These are phyloP conservation scores for Sarcodon sp. DNA, from an alignment of 768 basidiomycete genomes.

Conservation along the genomic window DNA sequence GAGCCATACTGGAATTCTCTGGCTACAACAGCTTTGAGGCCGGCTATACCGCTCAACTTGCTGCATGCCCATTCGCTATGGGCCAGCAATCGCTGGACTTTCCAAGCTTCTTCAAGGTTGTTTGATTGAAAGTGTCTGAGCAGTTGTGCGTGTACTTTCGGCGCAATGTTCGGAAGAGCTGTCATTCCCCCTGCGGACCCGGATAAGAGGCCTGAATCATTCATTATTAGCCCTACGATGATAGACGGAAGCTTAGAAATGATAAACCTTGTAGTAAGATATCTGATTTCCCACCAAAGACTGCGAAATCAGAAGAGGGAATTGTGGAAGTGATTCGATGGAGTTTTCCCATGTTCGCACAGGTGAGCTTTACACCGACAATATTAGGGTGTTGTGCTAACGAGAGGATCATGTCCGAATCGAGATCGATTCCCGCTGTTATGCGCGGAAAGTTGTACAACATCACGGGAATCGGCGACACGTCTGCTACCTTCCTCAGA, in stretches of 20 bases:
- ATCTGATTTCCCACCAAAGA: constrained; percentile 70
- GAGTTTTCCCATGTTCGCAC: constrained; percentile 76
- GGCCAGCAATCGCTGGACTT: constrained; percentile 44
- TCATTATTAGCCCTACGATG: constrained; percentile 43
- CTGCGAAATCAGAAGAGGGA: constrained; percentile 40
- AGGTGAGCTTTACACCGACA: constrained; percentile 77
- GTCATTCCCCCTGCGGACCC: constrained; percentile 32
- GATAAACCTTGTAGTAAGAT: constrained; percentile 47
- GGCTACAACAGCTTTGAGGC: constrained; percentile 50
- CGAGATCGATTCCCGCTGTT: constrained; percentile 73
- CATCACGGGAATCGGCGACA: constrained; percentile 57
- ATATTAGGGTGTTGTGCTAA: constrained; percentile 75
- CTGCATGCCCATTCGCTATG: constrained; percentile 56
- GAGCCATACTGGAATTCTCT: constrained; percentile 53
- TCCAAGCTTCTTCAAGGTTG: constrained; percentile 43
- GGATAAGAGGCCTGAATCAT: constrained; percentile 19
- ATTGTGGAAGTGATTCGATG: constrained; percentile 57
- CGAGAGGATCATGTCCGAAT: constrained; percentile 60
- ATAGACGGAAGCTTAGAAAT: constrained; percentile 48
- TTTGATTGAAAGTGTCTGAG: constrained; percentile 38
- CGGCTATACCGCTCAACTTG: constrained; percentile 55
- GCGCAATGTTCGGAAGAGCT: constrained; percentile 25
- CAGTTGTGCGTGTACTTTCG: constrained; percentile 41
- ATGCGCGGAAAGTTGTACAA: constrained; percentile 83
- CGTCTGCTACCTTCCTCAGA: constrained; percentile 43